phyloP scores from a whole-genome alignment of 352 stramenopile species.

The Pythium rishiriense region DNA sequence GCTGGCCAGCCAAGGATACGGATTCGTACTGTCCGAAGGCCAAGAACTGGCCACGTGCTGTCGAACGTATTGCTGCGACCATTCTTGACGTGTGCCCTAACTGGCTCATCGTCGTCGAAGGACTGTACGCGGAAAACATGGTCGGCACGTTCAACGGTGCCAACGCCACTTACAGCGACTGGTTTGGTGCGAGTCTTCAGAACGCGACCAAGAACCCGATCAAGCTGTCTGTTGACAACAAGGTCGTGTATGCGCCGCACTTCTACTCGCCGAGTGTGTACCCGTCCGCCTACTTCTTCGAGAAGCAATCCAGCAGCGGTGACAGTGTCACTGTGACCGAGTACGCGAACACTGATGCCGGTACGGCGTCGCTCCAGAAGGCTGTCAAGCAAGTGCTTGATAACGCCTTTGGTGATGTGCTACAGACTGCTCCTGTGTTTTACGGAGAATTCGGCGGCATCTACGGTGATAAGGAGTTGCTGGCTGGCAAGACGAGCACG shows the following conservation, averaged over 20 bases:
- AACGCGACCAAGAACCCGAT: constrained; percentile 75
- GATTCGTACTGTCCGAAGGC: constrained; percentile 53
- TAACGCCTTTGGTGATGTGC: constrained; percentile 58
- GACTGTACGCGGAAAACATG: constrained; percentile 49
- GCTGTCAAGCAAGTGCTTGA: constrained; percentile 66
- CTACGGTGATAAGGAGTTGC: constrained; percentile 56
- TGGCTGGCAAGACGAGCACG: constrained; percentile 63
- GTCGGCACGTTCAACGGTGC: constrained; percentile 49
- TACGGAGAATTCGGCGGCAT: constrained; percentile 86
- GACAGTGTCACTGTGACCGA: constrained; percentile 49
- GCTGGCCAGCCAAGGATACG: constrained; percentile 60
- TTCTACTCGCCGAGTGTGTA: constrained; percentile 85
- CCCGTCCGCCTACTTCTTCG: constrained; percentile 75
- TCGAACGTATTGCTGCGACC: constrained; percentile 57
- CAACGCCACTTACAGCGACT: constrained; percentile 79
- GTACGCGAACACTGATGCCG: constrained; percentile 61
- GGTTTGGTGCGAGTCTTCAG: constrained; percentile 81
- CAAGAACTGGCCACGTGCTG: constrained; percentile 73
- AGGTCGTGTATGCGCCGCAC: constrained; percentile 80
- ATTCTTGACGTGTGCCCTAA: constrained; percentile 75
- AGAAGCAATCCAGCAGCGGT: constrained; percentile 44
- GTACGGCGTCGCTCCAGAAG: constrained; percentile 53
- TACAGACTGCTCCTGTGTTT: constrained; percentile 63
- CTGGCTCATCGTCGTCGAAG: constrained; percentile 78
- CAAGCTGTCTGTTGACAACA: constrained; percentile 51